Evolutionary conservation across 495 filamentous ascomycete genomes (phyloP), one percentile per base, ranked within the genome.

Genomic region (Penicillium paxilli): DNA sequence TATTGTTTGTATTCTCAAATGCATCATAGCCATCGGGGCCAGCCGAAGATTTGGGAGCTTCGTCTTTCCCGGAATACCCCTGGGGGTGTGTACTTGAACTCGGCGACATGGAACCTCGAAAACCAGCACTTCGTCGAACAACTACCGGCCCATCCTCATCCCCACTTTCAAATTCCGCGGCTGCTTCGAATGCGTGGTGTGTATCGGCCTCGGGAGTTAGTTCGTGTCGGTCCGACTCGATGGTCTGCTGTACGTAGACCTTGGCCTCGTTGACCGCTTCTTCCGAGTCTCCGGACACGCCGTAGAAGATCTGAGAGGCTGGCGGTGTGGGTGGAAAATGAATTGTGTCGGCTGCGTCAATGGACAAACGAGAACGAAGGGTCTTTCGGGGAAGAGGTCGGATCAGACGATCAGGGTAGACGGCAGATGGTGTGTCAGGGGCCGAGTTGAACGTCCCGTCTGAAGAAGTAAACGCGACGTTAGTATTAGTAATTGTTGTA

Each of bases 1-100:
- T 99, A 68, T 99, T 98, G 66, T 96, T 98, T 47, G 91, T 96
- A 61, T 99, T 98, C 67, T 99, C 94, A 62, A 96, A 95, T 16
- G 89, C 92, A 65, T 98, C 95, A 67, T 98, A 97, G 24, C 94
- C 91, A 68, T 98, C 95, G 5, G 81, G 83, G 7, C 77, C 74
- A 48, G 66, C 60, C 32, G 69, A 64, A 16, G 72, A 65, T 56
- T 76, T 78, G 33, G 64, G 55, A 4, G 58, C 49, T 33, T 70
- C 65, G 51, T 60, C 60, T 58, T 64, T 65, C 53, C 55, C 55
- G 8, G 65, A 52, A 26, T 59, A 62, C 20, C 42, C 42, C 24
- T 59, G 59, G 25, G 53, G 65, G 33, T 71, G 68, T 30, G 63
- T 57, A 47, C 58, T 63, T 24, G 70, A 57, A 26, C 59, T 55